Evolutionary conservation across 495 filamentous ascomycete genomes (phyloP).

Genomic region (Cudoniella acicularis): DNA sequence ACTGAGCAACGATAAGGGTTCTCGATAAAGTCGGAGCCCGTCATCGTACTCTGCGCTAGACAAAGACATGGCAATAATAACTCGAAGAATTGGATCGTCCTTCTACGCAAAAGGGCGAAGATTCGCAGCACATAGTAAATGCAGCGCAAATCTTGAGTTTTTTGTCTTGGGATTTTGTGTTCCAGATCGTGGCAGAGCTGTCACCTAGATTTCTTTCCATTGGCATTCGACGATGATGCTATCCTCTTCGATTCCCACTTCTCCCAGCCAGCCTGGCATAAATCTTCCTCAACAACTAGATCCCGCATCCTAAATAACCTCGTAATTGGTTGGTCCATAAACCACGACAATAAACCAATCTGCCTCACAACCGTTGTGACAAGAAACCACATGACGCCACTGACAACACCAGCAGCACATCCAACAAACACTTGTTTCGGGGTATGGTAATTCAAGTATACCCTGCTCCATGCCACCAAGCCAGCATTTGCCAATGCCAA

Average conservation of each 20-base stretch:
- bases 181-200: too few species aligned
- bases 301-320: slow-evolving; percentile 70
- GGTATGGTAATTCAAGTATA: slow-evolving; percentile 95
- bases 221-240: not conserved
- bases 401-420: slow-evolving; percentile 62
- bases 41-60: too few species aligned
- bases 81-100: too few species aligned
- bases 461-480: slow-evolving; percentile 70
- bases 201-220: not conserved
- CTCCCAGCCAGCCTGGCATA: slow-evolving; percentile 90
- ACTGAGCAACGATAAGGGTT: too few species aligned
- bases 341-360: slow-evolving; percentile 61
- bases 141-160: not conserved
- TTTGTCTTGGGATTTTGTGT: not conserved
- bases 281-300: slow-evolving; percentile 83
- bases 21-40: too few species aligned
- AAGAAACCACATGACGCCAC: slow-evolving; percentile 75
- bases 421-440: slow-evolving; percentile 81
- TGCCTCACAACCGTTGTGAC: slow-evolving; percentile 61
- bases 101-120: too few species aligned
- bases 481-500: slow-evolving; percentile 57
- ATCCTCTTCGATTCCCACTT: slow-evolving; percentile 66
- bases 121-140: not conserved
- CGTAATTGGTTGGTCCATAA: slow-evolving; percentile 61
- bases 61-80: too few species aligned